Evolutionary conservation across 257 asterid genomes (phyloP), one percentile per base, ranked within the genome.

Genomic region (Salvia splendens): DNA sequence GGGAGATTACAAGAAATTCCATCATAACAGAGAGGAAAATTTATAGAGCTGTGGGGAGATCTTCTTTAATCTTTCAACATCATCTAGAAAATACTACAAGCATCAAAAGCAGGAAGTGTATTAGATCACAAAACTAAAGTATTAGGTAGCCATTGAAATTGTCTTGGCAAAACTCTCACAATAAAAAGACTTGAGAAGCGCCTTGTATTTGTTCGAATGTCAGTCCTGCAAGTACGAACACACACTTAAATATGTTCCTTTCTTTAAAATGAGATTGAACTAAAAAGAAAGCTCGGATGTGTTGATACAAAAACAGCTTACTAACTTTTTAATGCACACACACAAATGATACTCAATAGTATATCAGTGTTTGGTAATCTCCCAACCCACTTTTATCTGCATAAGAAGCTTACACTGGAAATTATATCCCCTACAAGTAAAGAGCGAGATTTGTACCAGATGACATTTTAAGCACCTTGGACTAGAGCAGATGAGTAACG

Each of bases 381-480:
- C 47, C 45, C 30, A 14, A 58, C 10, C 50, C 17, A 49, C 38
- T 16, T 15, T 70, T 35, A 28, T 41, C 15, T 17, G 38, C 17
- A 17, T 11, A 61, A 10, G n/a, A 10, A 61, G 30, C 30, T 58
- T 14, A 2, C 8, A 3, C 2, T 24, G 69, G 46, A 6, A 48
- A 49, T 64, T 47, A 58, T 69, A 58, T 11, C 46, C 47, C 28
- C 73, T 40, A 70, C 40, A 54, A 50, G 40, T 41, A 54, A 41
- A 36, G 48, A 68, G 55, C 30, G 41, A 73, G 74, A 32, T 64
- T 73, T 87, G 66, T 91, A 91, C 97, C 97, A 91, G 83, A 91
- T 89, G 60, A 91, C 93, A 84, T 86, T 87, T 75, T 83, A 78
- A 73, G 95, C 95, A 68, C 97, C 97, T 79, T 83, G 89, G 76